Base-by-base conservation (phyloP, 352 stramenopile species). In the Pythium rhizo-oryzae region DNA sequence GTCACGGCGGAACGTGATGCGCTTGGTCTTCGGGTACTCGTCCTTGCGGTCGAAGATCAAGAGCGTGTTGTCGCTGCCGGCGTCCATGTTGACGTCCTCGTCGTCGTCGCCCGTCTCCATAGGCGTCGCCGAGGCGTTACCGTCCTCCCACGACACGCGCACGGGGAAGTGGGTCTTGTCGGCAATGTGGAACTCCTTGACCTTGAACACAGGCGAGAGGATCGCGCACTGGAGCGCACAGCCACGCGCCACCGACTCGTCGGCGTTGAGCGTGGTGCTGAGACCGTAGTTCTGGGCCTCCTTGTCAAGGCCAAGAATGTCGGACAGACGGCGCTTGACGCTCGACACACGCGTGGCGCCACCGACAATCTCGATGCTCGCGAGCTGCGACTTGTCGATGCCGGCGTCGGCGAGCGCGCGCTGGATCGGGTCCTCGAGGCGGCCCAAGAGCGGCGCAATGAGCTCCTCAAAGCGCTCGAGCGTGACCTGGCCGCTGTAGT, bases 261-360 rank as follows among this genome's bases (percentile, higher is more conserved):
- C 97, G 33, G 97, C 97, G 84, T 99, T 99, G 80, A 99, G 91
- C 43, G 98, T 99, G 54, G 97, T 99, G 61, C 89, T 98, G n/a
- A 99, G 82, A 21, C 96, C 97, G 72, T 97, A 98, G 82, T 99
- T 99, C 67, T 97, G 90, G 62, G 93, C 91, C n/a, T 89, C 87
- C 69, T 89, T 88, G 82, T 99, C 93, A 49, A 98, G 77, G 18
- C 89, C 86, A 21, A 99, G 84, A 51, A 99, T 90, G 50, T 92
- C 75, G 2, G 90, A 78, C 19, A 99, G 72, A 50, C 90, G 89
- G 57, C 87, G 79, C 90, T 99, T 99, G 30, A 99, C 92, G 71
- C 94, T 97, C 57, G 94, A 92, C 30, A 99, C 97, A 70, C 98
- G 94, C 8, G 96, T 98, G 25, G 89, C 93, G 58, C 97, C 97